Base-by-base conservation (phyloP, 2,329 filamentous ascomycete species). In the Whalleya microplaca region DNA sequence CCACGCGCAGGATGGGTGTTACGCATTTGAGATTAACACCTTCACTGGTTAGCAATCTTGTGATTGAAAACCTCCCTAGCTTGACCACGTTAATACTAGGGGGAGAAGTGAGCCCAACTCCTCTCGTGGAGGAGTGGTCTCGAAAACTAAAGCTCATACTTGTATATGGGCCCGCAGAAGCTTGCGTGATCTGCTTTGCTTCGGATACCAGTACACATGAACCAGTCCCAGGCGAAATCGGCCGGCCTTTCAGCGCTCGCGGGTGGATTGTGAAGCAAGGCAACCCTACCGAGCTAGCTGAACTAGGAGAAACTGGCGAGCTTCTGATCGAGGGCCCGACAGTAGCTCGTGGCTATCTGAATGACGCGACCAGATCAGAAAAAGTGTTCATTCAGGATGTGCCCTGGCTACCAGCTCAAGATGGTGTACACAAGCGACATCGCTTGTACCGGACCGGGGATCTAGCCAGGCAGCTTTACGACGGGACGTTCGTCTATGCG, bases 401-500 rank as follows among this genome's bases (percentile, higher is more conserved):
- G 19, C 14, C 29, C 23, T 61, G 45, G 58, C 48, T 58, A n/a
- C 32, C 18, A 57, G 47, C 40, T 45, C 43, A 55, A 45, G 18
- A 29, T 56, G 16, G 45, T 51, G 23, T 27, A 27, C 23, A 27
- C 4, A 27, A 27, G 23, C 23, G 23, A 27, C 9, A 27, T 27
- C 23, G 47, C 14, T 49, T 65, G 2, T 65, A 63, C 43, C 51
- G 58, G 18, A 78, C 77, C 2, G 78, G 78, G n/a, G 67, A 72
- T 48, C 45, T 71, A 47, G 64, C 69, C 42, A 48, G 64, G 54
- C 63, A 67, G 63, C 53, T 66, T 14, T 41, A 42, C 29, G 51
- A 70, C 66, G 58, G 70, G 56, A 48, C 65, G 53, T 16, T 76
- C 61, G 44, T 51, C 64, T 71, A 66, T 46, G 32, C 66, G 7